Evolutionary conservation across 2,329 filamentous ascomycete genomes (phyloP), one percentile per base, ranked within the genome.

Genomic region (Ophioceras dolichostomum): DNA sequence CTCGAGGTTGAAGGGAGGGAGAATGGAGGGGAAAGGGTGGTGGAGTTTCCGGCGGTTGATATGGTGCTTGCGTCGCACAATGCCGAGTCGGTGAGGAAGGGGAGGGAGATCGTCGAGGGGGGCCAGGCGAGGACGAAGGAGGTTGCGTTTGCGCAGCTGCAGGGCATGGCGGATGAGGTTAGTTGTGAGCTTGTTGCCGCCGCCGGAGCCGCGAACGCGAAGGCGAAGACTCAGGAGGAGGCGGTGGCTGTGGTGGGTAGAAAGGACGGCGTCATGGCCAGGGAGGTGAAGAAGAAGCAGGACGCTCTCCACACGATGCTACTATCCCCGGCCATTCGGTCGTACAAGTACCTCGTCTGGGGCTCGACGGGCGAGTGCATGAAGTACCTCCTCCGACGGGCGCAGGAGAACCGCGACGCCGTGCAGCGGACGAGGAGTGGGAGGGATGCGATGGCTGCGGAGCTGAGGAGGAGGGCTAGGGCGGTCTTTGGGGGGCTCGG

Each of bases 131-230:
- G 56, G 27, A 53, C 55, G 17, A 57, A 56, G 2, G 64, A 70
- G 31, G 55, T 71, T 2, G 62, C 66, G 1, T 87, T 85, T 55
- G 83, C 83, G 3, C 88, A 95, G 61, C 72, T 95, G 1, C 83
- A 89, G 63, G 88, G 89, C 29, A 96, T 96, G 89, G 89, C 89
- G 2, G 89, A 96, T 48, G 88, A 95, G 54, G 77, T 96, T 37
- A 86, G 80, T 54, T 79, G 74, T 52, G 73, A 76, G 53, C 59
- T 79, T 12, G 52, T 70, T 14, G 46, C 39, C 21, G 24, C 14
- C 22, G 20, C 9, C 21, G 20, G 17, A 8, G 37, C 20, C 3
- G 24, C 21, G 21, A 33, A 28, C 20, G 38, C 26, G 8, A 38
- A 32, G n/a, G 33, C 33, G n/a, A n/a, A n/a, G n/a, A n/a, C n/a